Base-by-base conservation (phyloP, 495 filamentous ascomycete genomes). In the Penicillium riverlandense region DNA sequence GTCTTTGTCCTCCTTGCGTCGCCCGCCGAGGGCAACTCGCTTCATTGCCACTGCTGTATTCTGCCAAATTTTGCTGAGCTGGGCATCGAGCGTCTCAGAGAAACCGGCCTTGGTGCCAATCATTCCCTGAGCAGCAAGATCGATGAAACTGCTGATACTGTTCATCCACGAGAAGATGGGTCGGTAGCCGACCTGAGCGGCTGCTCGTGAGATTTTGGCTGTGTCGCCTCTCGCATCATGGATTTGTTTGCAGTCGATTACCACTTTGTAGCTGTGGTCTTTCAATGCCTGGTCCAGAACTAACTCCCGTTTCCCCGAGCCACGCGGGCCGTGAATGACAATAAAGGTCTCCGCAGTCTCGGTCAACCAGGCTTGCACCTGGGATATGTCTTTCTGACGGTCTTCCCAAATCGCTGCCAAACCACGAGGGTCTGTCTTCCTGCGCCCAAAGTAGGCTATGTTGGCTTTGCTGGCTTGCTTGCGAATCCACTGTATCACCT, bases 111-210 rank as follows among this genome's bases (percentile, higher is more conserved):
- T 96, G 37, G 90, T 85, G 10, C 92, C 92, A 32, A 94, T 95
- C 31, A 91, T 90, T 47, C 92, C 86, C 53, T 96, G 90, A 11
- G 90, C 85, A 12, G 90, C 92, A 35, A 98, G 77, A 51, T 98
- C 92, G 48, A 95, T 73, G 49, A 95, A 74, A 59, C 88, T 95
- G 61, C 85, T 94, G 44, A 96, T 77, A 49, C 82, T 95, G 61
- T 98, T 98, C 70, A 92, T 83, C 86, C 89, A 98, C 0, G 86
- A 91, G 62, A 98, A 98, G 7, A 98, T 77, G 0, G 92, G 92
- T 1, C 88, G 73, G 53, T 97, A 98, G 33, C 92, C 92, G 43
- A 97, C 92, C 54, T 91, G 78, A 6, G 67, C 61, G 2, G 94
- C 94, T 2, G 89, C 85, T 38, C 85, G 82, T 43, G 74, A 71